Percentiles rank a stretch among this genome's conserved stretches.
Evolutionary conservation across 2,329 filamentous ascomycete genomes (phyloP).

Genomic region (Aspergillus novoparasiticus): DNA sequence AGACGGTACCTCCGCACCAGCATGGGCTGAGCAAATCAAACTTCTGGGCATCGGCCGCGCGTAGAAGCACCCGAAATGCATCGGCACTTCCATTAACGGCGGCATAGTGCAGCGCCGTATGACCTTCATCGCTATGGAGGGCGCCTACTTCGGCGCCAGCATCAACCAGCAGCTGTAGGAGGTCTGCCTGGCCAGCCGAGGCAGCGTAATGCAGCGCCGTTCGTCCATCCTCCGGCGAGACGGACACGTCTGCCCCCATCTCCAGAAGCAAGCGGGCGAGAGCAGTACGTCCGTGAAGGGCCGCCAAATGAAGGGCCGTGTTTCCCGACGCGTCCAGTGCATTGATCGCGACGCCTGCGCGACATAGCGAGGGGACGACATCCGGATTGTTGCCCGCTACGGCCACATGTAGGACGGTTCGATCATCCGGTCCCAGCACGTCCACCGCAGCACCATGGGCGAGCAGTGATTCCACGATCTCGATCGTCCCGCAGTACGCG

Average conservation of each 20-base stretch:
- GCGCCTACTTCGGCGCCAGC: background rate
- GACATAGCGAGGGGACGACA: background rate
- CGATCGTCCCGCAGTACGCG: background rate
- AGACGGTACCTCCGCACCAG: background rate
- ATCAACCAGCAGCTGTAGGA: conserved; percentile 1
- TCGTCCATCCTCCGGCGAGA: background rate
- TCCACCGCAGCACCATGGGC: background rate
- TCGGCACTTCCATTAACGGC: background rate
- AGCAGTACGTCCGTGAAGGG: background rate
- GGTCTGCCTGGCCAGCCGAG: background rate
- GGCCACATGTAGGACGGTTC: background rate
- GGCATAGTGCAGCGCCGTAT: conserved; percentile 1
- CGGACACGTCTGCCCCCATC: background rate
- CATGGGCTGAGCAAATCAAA: background rate
- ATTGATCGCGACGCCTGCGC: background rate
- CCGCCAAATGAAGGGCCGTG: background rate
- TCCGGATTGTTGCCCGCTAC: background rate
- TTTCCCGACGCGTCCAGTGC: background rate
- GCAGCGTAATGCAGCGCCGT: conserved; percentile 4
- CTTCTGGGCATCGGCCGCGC: background rate
- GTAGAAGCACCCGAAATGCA: conserved; percentile 1
- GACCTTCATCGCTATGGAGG: background rate
- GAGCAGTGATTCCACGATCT: conserved; percentile 1
- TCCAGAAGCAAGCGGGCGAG: background rate
- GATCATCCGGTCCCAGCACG: background rate